Conservation (phyloP, 805 yeast species). For the Ogataea allantospora region DNA sequence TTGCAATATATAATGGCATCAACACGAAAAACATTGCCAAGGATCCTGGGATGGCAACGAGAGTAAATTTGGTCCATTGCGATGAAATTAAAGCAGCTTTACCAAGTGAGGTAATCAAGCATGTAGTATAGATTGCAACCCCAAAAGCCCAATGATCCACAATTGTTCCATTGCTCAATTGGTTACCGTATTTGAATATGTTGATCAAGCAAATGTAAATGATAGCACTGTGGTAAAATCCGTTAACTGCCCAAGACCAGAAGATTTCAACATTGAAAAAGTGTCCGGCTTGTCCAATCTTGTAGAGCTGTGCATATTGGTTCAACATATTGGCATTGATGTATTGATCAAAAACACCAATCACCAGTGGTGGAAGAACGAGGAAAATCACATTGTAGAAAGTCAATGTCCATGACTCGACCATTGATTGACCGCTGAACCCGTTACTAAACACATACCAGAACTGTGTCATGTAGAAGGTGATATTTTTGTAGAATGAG, state of each 20-base stretch:
- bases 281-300: conserved; percentile 81
- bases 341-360: conserved; percentile 96
- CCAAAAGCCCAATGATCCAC: conserved; percentile 97
- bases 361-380: conserved; percentile 90
- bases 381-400: conserved; percentile 93
- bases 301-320: conserved; percentile 89
- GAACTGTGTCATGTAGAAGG: conserved; percentile 95
- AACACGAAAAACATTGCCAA: conserved; percentile 77
- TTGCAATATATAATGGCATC: conserved; percentile 80
- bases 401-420: conserved; percentile 97
- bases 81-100: conserved; percentile 92
- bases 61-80: conserved; percentile 92
- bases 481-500: conserved; percentile 93
- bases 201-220: conserved; percentile 71
- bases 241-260: conserved; percentile 97
- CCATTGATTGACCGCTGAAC: conserved; percentile 91
- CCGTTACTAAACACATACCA: conserved; percentile 95
- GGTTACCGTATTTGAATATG: conserved; percentile 67
- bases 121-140: conserved; percentile 80
- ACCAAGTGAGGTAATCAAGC: conserved; percentile 85
- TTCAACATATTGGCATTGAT: conserved; percentile 86
- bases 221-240: conserved; percentile 89
- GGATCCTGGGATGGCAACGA: conserved; percentile 94
- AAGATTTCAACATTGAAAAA: conserved; percentile 89
- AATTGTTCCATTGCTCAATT: conserved; percentile 61